phyloP scores from a whole-genome alignment of 768 basidiomycete genomes.

The Rickenella mellea region DNA sequence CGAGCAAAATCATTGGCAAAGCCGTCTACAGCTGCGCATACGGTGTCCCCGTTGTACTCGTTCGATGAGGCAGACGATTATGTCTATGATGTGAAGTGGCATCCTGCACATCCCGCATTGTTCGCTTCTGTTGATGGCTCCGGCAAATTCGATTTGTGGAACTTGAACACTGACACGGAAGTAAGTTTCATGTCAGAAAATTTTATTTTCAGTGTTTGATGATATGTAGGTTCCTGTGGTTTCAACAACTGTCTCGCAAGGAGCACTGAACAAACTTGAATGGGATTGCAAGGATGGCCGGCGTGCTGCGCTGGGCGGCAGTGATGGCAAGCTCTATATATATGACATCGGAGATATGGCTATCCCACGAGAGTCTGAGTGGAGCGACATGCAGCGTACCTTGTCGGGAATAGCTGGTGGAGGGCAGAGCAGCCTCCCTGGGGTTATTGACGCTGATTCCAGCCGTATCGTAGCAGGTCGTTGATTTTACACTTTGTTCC shows the following conservation, averaged over 20 bases:
- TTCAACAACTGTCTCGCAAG: conserved; percentile 70
- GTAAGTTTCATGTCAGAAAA: conserved; percentile 33
- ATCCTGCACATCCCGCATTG: conserved; percentile 87
- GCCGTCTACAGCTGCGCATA: conserved; percentile 50
- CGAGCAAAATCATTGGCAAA: conserved; percentile 70
- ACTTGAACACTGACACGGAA: conserved; percentile 94
- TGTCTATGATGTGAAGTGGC: conserved; percentile 98
- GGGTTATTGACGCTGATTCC: not conserved
- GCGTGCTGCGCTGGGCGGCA: conserved; percentile 81
- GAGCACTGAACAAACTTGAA: conserved; percentile 89
- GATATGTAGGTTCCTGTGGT: conserved; percentile 72
- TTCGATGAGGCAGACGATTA: conserved; percentile 99
- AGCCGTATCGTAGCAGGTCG: not conserved
- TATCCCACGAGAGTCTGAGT: conserved; percentile 82
- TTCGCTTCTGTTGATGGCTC: conserved; percentile 93
- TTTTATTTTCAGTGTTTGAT: conserved; percentile 1
- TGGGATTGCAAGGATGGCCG: conserved; percentile 94
- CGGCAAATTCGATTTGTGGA: conserved; percentile 96
- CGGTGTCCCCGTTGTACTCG: conserved; percentile 73
- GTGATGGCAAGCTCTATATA: conserved; percentile 86
- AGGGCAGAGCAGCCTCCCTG: conserved; percentile 14
- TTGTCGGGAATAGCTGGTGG: conserved; percentile 59
- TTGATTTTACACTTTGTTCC: conserved; percentile 10
- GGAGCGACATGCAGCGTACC: conserved; percentile 87
- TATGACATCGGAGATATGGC: conserved; percentile 94